Base-by-base conservation (phyloP, 805 yeast genomes). In the Candida ulmi region DNA sequence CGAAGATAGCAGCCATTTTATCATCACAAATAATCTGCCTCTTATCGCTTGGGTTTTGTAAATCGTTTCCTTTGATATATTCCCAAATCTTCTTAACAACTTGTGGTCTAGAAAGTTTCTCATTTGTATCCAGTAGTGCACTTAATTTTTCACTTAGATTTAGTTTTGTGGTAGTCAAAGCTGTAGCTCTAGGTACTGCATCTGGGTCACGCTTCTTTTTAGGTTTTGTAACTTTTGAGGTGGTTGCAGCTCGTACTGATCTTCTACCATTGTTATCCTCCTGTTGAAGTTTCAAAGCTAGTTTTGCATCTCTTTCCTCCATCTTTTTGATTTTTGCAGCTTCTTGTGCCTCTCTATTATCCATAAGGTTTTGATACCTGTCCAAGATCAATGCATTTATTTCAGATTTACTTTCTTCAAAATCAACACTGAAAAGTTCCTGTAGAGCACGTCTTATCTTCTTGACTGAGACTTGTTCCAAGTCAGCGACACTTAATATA, bases 51-150 rank as follows among this genome's bases (percentile, higher is more conserved):
- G 88, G 84, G 45, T 83, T 76, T 55, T 85, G 95, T 24, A 86
- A 59, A 23, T 73, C 58, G 43, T 82, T 55, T 11, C 57, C 72
- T 50, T 78, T 80, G 41, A 87, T 83, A 57, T 87, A 76, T 12
- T 67, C 72, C 95, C 95, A 85, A 5, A 84, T 56, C 34, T 60
- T 60, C 45, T 82, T 82, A 9, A 83, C 88, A 15, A 83, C 79
- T 54, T 81, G 81, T 0, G 91, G 79, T 48, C 95, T 63, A 4
- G 90, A 70, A 32, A 76, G 52, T 39, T 61, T 68, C 1, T 31
- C 34, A 13, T 55, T 40, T 16, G 51, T 63, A 1, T 72, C 75
- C 8, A 85, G 54, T 13, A 86, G 56, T 3, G 55, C 66, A 36
- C 69, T 66, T 25, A 86, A 65, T 29, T 70, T 71, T 2, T 72